Base-by-base conservation (phyloP, 163 green algal species). In the Prototheca stagnorum region DNA sequence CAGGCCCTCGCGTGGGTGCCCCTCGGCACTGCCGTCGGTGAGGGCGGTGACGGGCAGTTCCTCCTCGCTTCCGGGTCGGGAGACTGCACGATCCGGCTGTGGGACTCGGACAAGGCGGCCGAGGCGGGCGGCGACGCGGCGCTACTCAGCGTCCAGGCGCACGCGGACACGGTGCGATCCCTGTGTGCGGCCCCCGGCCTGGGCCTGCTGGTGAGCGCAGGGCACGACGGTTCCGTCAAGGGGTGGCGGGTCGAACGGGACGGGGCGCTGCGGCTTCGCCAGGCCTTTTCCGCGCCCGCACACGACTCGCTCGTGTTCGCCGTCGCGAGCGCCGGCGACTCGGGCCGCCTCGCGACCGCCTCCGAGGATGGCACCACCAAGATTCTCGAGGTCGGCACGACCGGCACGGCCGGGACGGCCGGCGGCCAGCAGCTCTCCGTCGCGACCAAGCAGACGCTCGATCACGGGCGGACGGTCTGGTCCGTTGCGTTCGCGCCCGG, bases 391-490 rank as follows among this genome's bases (percentile, higher is more conserved):
- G n/a, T n/a, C n/a, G n/a, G n/a, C n/a, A n/a, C n/a, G n/a, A n/a
- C n/a, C n/a, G n/a, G n/a, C n/a, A n/a, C n/a, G n/a, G n/a, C n/a
- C n/a, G n/a, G n/a, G n/a, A n/a, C n/a, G n/a, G n/a, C n/a, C n/a
- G n/a, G n/a, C n/a, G n/a, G 82, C 82, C 39, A 47, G 12, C 23
- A 90, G 80, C 63, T 7, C 6, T 21, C 11, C 40, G 40, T 9
- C 8, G 37, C 46, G 20, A 51, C 15, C 11, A 4, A 64, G 25
- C 67, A 82, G 56, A 65, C 62, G 5, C 54, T 93, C 1, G 51
- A 74, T 36, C 82, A 91, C 56, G 73, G 80, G 4, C 75, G 82
- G 11, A 93, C 81, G 55, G 64, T 95, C 21, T 97, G 88, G 88
- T 75, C 57, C 17, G 71, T 92, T 4, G 64, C 53, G 4, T 94